A percentile compares a stretch with the other conserved stretches of the same genome.
Evolutionary conservation across 2,329 filamentous ascomycete species (phyloP).

Genomic region (Ophiosphaerella korrae): DNA sequence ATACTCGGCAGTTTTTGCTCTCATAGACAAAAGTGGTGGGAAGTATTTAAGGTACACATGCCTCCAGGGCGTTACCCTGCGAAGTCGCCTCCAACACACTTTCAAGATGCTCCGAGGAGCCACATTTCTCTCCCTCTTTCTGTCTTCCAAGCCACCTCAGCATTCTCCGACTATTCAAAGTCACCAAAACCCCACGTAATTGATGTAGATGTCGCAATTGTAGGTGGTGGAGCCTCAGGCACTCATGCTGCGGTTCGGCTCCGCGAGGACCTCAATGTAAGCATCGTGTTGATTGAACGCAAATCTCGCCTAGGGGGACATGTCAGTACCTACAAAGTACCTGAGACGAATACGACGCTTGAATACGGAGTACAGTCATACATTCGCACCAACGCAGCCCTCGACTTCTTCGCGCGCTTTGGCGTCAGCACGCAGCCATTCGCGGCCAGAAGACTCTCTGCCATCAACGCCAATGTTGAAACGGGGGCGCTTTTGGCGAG

Average conservation of each 20-base stretch:
- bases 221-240: slow-evolving; percentile 53
- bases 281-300: slow-evolving; percentile 51
- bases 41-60: not conserved
- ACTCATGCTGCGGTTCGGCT: slow-evolving; percentile 53
- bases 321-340: slow-evolving; percentile 54
- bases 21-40: not conserved
- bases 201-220: slow-evolving; percentile 43
- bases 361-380: slow-evolving; percentile 50
- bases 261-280: slow-evolving; percentile 46
- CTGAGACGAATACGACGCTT: slow-evolving; percentile 36
- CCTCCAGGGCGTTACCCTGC: not conserved
- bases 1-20: not conserved
- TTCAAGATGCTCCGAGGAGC: not conserved
- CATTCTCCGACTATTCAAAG: not conserved
- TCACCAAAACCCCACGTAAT: slow-evolving; percentile 1
- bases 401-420: slow-evolving; percentile 54
- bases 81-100: not conserved
- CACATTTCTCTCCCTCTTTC: not conserved
- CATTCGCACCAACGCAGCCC: slow-evolving; percentile 49
- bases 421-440: slow-evolving; percentile 34
- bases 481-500: slow-evolving; percentile 24
- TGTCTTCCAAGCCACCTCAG: not conserved
- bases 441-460: slow-evolving; percentile 10
- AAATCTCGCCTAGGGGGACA: slow-evolving; percentile 54
- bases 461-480: slow-evolving; percentile 39